Evolutionary conservation across 1,139 yeast species (phyloP), one percentile per base, ranked within the genome.

Genomic region (Debaryomyces robertsiae): DNA sequence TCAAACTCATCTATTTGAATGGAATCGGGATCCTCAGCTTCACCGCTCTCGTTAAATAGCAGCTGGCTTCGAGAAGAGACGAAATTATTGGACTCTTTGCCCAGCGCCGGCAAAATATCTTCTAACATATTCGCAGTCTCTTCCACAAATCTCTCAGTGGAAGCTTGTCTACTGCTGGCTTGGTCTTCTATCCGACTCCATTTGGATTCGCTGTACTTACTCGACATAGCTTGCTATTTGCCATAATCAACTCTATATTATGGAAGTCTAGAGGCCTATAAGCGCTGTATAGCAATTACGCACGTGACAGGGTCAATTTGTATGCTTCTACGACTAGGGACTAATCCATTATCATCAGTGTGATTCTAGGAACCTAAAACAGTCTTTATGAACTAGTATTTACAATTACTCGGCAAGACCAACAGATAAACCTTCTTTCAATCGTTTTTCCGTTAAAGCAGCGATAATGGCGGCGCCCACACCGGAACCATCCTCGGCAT

Each of bases 401-500:
- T 25, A 16, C 24, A 25, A 16, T 11, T 27, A 32, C 14, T 49
- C 50, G 42, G 50, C 58, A 39, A 76, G 64, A 60, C 97, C 97
- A 42, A 90, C 91, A 48, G 93, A 81, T 55, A 76, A 69, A 37
- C 91, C 91, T 42, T 77, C 72, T 40, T 72, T 70, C 57, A 86
- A 70, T 71, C 98, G 83, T 65, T 80, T 72, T 65, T 84, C 81
- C 42, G 98, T 87, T 67, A 91, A 78, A 43, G 98, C 97, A 41
- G 98, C 97, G 67, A 91, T 91, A 54, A 93, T 79, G 38, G 98
- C 98, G 41, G 98, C 98, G 58, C 98, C 98, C 32, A 87, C 98
- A 69, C 98, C 98, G 41, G 95, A 84, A 54, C 98, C 98, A 70
- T 93, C 98, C 69, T 91, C 97, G 49, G 98, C 98, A 42, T 91